phyloP scores from a whole-genome alignment of 2,329 filamentous ascomycete genomes.

The Tolypocladium sp. region DNA sequence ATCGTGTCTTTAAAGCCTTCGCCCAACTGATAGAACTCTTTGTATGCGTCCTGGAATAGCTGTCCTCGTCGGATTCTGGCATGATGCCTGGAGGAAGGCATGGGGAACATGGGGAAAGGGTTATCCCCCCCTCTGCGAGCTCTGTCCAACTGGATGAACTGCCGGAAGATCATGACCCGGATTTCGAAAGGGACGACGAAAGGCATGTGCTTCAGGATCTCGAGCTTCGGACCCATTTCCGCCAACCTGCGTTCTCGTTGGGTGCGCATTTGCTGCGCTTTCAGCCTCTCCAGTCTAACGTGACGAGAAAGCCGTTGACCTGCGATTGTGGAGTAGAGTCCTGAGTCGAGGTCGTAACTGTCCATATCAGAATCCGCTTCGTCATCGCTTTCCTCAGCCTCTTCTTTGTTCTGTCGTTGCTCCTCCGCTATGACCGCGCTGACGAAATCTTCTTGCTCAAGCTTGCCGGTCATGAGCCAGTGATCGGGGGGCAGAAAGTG shows the following conservation, averaged over 20 bases:
- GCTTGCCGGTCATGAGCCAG: slow-evolving; percentile 85
- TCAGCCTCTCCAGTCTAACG: slow-evolving; percentile 53
- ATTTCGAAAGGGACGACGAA: slow-evolving; percentile 93
- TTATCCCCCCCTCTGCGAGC: slow-evolving; percentile 12
- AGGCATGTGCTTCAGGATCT: slow-evolving; percentile 91
- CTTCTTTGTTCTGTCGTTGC: slow-evolving; percentile 58
- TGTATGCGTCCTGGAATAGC: slow-evolving; percentile 78
- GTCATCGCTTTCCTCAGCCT: slow-evolving; percentile 15
- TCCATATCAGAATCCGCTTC: slow-evolving; percentile 24
- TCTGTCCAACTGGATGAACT: slow-evolving; percentile 75
- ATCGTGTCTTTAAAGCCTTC: slow-evolving; percentile 89
- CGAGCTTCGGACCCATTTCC: slow-evolving; percentile 73
- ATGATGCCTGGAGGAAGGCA: slow-evolving; percentile 51
- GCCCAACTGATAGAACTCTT: slow-evolving; percentile 72
- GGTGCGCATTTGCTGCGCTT: slow-evolving; percentile 54
- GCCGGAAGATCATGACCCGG: slow-evolving; percentile 82
- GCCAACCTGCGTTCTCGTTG: slow-evolving; percentile 66
- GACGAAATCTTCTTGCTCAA: slow-evolving; percentile 86
- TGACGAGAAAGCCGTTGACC: slow-evolving; percentile 54
- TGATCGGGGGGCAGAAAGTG: slow-evolving; percentile 75
- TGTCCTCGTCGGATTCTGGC: slow-evolving; percentile 71
- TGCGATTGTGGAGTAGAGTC: slow-evolving; percentile 27
- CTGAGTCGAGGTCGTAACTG: slow-evolving; percentile 16
- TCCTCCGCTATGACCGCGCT: slow-evolving; percentile 81
- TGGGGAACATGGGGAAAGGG: slow-evolving; percentile 3